These are phyloP conservation scores for Fraxinus sp. DNA, from an alignment of 305 asterid species.

Conservation along the genomic window DNA sequence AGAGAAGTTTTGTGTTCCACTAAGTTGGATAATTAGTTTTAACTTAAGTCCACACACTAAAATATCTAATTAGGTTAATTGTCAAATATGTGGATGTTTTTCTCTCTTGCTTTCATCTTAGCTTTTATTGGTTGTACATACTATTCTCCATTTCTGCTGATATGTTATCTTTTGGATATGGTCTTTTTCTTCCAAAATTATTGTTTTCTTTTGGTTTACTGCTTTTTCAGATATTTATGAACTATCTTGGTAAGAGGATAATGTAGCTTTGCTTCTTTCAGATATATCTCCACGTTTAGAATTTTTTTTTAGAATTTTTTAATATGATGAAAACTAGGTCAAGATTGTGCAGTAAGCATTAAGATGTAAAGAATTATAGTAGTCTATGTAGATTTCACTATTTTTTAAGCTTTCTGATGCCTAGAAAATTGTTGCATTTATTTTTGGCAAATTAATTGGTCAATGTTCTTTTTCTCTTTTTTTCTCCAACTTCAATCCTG, in stretches of 20 bases:
- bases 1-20: background rate
- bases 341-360: background rate
- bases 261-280: background rate
- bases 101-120: background rate
- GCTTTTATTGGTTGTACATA: background rate
- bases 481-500: background rate
- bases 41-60: background rate
- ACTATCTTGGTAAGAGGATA: background rate
- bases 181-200: background rate
- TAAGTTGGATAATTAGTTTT: background rate
- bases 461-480: background rate
- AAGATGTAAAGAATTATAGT: background rate
- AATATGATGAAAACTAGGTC: background rate
- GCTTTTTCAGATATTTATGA: background rate
- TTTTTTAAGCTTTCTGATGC: background rate
- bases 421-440: background rate
- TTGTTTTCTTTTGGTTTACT: background rate
- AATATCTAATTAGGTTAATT: background rate
- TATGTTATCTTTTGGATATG: background rate
- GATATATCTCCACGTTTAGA: background rate
- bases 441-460: background rate
- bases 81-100: background rate
- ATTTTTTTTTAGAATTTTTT: background rate
- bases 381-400: background rate
- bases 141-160: background rate